Conservation (phyloP, 108 stramenopile species). For the Cyclotella cryptica region DNA sequence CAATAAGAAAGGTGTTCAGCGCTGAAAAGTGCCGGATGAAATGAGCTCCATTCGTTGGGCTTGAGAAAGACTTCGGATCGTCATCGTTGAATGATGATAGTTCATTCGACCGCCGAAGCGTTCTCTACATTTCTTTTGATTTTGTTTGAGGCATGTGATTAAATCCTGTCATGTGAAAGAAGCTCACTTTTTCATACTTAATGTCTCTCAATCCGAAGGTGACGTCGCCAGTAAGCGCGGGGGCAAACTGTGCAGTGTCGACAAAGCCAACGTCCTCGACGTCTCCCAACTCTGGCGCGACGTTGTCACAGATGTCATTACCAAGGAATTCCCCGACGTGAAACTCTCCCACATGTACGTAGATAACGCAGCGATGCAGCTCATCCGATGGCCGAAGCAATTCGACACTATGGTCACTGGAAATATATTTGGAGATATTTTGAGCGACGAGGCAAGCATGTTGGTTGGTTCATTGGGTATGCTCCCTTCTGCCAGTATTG, state of each 20-base stretch:
- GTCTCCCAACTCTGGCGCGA: slow-evolving; percentile 98
- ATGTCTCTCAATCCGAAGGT: slow-evolving; percentile 18
- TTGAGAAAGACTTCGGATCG: slow-evolving; percentile 25
- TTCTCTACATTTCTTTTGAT: slow-evolving; percentile 27
- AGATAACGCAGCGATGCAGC: slow-evolving; percentile 99
- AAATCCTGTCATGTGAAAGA: not conserved
- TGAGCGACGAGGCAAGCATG: slow-evolving; percentile 98
- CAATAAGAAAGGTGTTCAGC: slow-evolving; percentile 72
- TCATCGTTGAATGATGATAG: slow-evolving; percentile 18
- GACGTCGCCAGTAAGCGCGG: slow-evolving; percentile 95
- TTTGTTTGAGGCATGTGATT: not conserved
- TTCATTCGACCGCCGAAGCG: slow-evolving; percentile 18
- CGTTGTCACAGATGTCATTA: slow-evolving; percentile 91
- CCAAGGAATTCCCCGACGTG: slow-evolving; percentile 90
- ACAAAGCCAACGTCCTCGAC: slow-evolving; percentile 99
- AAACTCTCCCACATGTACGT: slow-evolving; percentile 98
- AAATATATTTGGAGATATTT: slow-evolving; percentile 99
- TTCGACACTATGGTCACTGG: slow-evolving; percentile 98
- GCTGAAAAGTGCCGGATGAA: slow-evolving; percentile 48
- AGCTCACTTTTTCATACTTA: not conserved
- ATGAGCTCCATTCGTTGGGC: slow-evolving; percentile 35
- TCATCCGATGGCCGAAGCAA: slow-evolving; percentile 97
- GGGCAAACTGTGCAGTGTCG: slow-evolving; percentile 95
- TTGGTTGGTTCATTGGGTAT: slow-evolving; percentile 98
- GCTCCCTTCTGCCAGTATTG: slow-evolving; percentile 97